Evolutionary conservation across 805 yeast genomes (phyloP).

Genomic region (Saccharomyces jurei): DNA sequence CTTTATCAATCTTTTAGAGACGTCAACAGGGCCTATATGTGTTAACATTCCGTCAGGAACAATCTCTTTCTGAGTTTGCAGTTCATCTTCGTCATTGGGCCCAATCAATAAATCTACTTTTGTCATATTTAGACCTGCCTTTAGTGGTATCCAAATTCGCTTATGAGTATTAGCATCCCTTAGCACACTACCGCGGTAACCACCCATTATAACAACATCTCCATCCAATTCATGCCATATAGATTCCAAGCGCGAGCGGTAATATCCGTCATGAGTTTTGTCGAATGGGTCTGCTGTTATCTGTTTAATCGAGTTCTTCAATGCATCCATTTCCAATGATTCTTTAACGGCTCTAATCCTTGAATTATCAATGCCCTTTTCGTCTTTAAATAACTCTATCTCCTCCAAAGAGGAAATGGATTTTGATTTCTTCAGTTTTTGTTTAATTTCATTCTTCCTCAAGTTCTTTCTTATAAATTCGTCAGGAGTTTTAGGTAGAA

Average conservation of each 20-base stretch:
- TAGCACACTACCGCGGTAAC: constrained; percentile 77
- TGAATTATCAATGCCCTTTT: constrained; percentile 55
- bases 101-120: constrained; percentile 67
- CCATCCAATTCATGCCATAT: constrained; percentile 62
- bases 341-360: constrained; percentile 63
- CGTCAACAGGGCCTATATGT: constrained; percentile 83
- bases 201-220: constrained; percentile 75
- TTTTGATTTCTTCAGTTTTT: constrained; percentile 41
- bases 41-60: constrained; percentile 71
- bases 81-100: constrained; percentile 64
- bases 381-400: constrained; percentile 44
- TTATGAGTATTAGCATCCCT: constrained; percentile 56
- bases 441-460: constrained; percentile 21
- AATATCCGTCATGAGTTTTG: constrained; percentile 22
- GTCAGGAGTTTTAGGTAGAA: constrained; percentile 6
- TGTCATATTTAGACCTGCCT: constrained; percentile 71
- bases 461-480: neutral
- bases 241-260: constrained; percentile 28
- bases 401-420: constrained; percentile 59
- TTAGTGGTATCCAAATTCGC: constrained; percentile 79
- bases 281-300: constrained; percentile 17
- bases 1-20: constrained; percentile 53
- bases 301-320: constrained; percentile 19
- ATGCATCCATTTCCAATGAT: constrained; percentile 43
- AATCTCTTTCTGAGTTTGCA: constrained; percentile 41